Conservation (phyloP, 352 stramenopile genomes). For the Phytopythium mirpurense region DNA sequence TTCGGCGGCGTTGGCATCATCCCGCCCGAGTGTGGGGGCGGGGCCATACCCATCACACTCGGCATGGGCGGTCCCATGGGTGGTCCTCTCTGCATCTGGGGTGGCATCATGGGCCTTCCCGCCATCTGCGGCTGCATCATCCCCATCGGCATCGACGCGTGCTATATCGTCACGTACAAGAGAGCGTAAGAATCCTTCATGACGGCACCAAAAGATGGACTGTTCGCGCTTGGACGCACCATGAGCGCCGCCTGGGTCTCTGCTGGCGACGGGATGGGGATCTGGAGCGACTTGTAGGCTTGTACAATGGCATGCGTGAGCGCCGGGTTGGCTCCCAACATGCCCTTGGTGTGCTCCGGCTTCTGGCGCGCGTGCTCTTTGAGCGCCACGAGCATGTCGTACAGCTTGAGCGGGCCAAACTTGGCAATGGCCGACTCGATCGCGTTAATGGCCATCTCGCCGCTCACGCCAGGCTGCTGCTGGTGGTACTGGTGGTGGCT, state of each 20-base stretch:
- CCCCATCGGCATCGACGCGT: slow-evolving; percentile 8
- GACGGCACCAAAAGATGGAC: no score
- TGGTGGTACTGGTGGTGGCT: slow-evolving; percentile 25
- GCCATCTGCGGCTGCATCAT: slow-evolving; percentile 30
- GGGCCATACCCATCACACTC: slow-evolving; percentile 46
- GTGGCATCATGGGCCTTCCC: slow-evolving; percentile 26
- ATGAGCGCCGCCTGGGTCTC: slow-evolving; percentile 56
- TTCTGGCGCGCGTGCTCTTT: slow-evolving; percentile 76
- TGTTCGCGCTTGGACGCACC: slow-evolving; percentile 8
- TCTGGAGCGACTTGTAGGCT: slow-evolving; percentile 81
- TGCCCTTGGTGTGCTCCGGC: slow-evolving; percentile 71
- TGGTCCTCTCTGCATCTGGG: slow-evolving; percentile 18
- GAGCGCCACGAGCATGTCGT: slow-evolving; percentile 76
- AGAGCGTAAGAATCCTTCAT: no score
- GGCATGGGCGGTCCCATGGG: slow-evolving; percentile 23
- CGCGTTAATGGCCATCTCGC: slow-evolving; percentile 71
- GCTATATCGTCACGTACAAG: no score
- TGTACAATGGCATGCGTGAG: slow-evolving; percentile 83
- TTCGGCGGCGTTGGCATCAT: slow-evolving; percentile 15
- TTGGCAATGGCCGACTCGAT: slow-evolving; percentile 70
- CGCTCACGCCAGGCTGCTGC: slow-evolving; percentile 41
- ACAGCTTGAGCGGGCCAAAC: slow-evolving; percentile 72
- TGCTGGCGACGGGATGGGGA: slow-evolving; percentile 56
- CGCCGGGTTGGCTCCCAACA: slow-evolving; percentile 67
- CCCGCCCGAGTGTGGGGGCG: slow-evolving; percentile 12